Conservation (phyloP, 495 filamentous ascomycete genomes). For the Darksidea phi region DNA sequence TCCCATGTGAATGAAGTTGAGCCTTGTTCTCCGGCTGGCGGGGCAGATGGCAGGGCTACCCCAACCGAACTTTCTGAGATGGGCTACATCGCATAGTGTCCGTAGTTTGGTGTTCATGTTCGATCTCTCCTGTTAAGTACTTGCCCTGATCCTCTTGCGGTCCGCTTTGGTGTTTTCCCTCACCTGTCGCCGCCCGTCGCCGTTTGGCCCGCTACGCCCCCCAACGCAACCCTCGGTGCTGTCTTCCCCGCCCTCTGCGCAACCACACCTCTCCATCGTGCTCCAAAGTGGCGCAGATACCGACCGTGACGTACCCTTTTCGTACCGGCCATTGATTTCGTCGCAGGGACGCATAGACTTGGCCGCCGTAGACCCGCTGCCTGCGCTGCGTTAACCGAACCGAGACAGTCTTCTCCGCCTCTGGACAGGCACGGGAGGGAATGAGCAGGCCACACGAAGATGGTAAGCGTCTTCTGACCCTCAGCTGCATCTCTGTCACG, state of each 20-base stretch:
- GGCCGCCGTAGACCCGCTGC: constrained; percentile 3
- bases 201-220: neutral
- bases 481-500: constrained; percentile 3
- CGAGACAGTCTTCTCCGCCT: constrained; percentile 18
- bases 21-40: no score
- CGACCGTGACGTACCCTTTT: neutral
- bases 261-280: no score
- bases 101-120: no score
- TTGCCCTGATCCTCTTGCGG: no score
- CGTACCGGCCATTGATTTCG: neutral
- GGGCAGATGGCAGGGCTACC: neutral
- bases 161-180: neutral
- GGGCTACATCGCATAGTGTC: no score
- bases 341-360: neutral
- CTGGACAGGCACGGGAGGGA: constrained; percentile 20
- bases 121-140: no score
- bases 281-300: no score
- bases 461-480: constrained; percentile 31
- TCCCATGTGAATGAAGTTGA: neutral
- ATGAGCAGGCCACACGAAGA: constrained; percentile 38
- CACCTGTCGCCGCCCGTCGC: neutral
- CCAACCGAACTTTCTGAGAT: no score
- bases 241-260: neutral
- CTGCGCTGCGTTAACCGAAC: constrained; percentile 2
- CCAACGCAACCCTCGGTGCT: neutral